Base-by-base conservation (phyloP, 768 basidiomycete genomes). In the Atractiella rhizophila region DNA sequence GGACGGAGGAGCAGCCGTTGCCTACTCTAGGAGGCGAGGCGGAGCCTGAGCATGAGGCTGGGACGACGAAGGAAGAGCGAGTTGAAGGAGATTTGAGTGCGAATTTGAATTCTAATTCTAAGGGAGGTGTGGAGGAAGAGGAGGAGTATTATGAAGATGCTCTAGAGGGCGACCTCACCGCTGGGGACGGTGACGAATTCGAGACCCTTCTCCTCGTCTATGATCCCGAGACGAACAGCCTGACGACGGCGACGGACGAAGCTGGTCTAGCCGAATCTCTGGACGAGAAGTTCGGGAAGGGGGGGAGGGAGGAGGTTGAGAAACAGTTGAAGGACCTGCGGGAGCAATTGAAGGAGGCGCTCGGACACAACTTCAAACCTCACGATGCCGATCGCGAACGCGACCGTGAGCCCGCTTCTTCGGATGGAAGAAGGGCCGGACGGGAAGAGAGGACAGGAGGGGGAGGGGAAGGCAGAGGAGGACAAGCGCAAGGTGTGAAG, bases 131-230 rank as follows among this genome's bases (percentile, higher is more conserved):
- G 11, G 4, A 21, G 23, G 27, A 5, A 39, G 8, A 16, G 25
- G 9, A 24, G 29, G 4, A 39, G 7, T 12, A 5, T 15, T 28
- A 30, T 15, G 9, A 30, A 6, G 26, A 5, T 39, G 37, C n/a
- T 10, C 4, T 29, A 20, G 12, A 21, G 35, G 5, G 13, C 15
- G 39, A 19, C 7, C n/a, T 7, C 4, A 4, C 29, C 4, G 26
- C 27, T 27, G 37, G 27, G 11, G 39, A 28, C 25, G 39, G 30
- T 15, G 18, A 23, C 18, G 31, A 31, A 11, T 20, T 40, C 10
- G 39, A 28, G 29, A 40, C 29, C 39, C 34, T 28, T 21, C 26
- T 40, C 6, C 39, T 40, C 5, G 39, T 29, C 30, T 28, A 28
- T 31, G 39, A 40, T 25, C 27, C 24, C 11, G 19, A 5, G 9